Base-by-base conservation (phyloP, 768 basidiomycete species). In the Trametes villosa region DNA sequence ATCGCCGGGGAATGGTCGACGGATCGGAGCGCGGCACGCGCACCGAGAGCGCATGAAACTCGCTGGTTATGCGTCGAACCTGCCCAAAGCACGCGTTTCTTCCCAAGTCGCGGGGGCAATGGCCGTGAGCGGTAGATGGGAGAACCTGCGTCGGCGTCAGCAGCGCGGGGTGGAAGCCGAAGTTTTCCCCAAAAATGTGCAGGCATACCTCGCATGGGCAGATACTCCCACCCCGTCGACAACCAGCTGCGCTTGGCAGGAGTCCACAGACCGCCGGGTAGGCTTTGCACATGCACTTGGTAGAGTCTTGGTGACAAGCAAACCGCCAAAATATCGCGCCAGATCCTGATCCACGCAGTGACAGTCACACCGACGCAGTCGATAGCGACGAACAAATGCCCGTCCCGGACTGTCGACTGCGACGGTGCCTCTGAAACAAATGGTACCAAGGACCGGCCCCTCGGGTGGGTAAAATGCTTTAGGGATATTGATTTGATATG, bases 71-170 rank as follows among this genome's bases (percentile, higher is more conserved):
- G 40, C 29, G 38, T 20, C 36, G 22, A 26, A 30, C 31, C 34
- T 59, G 27, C 62, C 57, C 30, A 36, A 63, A 63, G n/a, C 41
- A 51, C 36, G 27, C 30, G 18, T n/a, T 46, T 34, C 24, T 53
- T 64, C 63, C 54, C 63, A 64, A 57, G 63, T 48, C 30, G 20
- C 42, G 36, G 38, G 18, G 44, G 46, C 33, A 53, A 24, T 53
- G 17, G 41, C 33, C 22, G 9, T 17, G 22, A 8, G 42, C 9
- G 30, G 40, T 44, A 11, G 29, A 48, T 41, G 46, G 15, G 45
- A 20, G 41, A 38, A 8, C 27, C 51, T 63, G 36, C 47, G 26
- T 40, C 24, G 46, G 31, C 30, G 41, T 59, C 53, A 53, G 62
- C 30, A 49, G 57, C 27, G 53, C 42, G 27, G 24, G 40, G 15